phyloP scores from a whole-genome alignment of 1,284 basidiomycete genomes.

The Puccinia horiana region DNA sequence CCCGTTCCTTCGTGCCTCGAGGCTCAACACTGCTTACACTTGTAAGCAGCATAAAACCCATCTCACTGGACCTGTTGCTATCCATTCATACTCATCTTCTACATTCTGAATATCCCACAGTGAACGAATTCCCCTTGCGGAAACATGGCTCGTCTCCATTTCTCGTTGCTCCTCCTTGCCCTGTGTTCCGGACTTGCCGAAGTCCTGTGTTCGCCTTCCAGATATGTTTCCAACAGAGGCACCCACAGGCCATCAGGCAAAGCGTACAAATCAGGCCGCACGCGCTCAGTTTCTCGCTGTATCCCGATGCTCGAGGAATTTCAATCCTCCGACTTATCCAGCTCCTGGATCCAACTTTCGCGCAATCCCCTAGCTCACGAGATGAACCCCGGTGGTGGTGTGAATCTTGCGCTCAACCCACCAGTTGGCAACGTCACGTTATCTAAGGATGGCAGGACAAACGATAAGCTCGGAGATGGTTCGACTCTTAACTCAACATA shows the following conservation, averaged over 20 bases:
- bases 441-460: slow-evolving; percentile 23
- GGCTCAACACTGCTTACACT: background rate
- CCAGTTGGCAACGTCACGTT: slow-evolving; percentile 14
- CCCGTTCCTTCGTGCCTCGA: background rate
- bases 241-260: too few relatives aligned
- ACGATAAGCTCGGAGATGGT: slow-evolving; percentile 29
- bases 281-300: background rate
- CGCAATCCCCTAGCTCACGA: slow-evolving; percentile 10
- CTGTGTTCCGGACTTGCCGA: background rate
- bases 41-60: background rate
- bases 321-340: background rate
- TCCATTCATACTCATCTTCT: background rate
- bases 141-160: background rate
- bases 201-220: background rate
- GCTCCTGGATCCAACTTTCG: slow-evolving; percentile 27
- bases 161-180: background rate
- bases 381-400: slow-evolving; percentile 32
- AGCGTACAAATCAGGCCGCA: too few relatives aligned
- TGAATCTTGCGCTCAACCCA: slow-evolving; percentile 35
- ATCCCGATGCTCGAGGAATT: background rate
- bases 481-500: slow-evolving; percentile 38
- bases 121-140: background rate
- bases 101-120: background rate
- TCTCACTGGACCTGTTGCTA: background rate
- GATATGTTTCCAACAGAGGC: too few relatives aligned